phyloP scores from a whole-genome alignment of 768 basidiomycete species.

The Panaeolus cyanescens region DNA sequence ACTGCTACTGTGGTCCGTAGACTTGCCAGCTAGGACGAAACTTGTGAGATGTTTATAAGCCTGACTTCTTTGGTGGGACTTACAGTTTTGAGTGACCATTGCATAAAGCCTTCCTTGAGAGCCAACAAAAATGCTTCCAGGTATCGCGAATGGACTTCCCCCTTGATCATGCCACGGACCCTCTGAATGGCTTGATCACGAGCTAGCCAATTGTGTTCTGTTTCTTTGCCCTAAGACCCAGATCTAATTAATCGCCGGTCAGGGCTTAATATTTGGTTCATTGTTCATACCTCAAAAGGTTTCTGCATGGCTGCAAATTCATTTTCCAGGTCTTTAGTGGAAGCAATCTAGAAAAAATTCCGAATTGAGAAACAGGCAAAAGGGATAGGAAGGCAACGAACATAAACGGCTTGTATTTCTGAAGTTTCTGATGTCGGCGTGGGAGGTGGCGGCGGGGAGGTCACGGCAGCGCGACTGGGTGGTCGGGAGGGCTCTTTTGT shows the following conservation, averaged over 20 bases:
- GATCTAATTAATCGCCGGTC: constrained; percentile 1
- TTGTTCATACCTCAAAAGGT: constrained; percentile 71
- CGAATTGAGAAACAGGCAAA: neutral
- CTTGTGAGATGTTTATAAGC: constrained; percentile 5
- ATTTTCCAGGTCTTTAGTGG: constrained; percentile 78
- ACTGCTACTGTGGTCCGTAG: constrained; percentile 88
- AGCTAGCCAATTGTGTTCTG: constrained; percentile 91
- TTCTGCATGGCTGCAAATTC: constrained; percentile 83
- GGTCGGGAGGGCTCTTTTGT: constrained; percentile 55
- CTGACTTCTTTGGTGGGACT: constrained; percentile 24
- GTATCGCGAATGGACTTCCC: constrained; percentile 77
- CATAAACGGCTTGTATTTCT: constrained; percentile 69
- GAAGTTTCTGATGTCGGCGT: constrained; percentile 40
- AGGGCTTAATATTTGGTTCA: neutral
- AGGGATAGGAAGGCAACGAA: constrained; percentile 36
- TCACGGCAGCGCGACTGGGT: constrained; percentile 60
- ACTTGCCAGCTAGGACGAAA: constrained; percentile 65
- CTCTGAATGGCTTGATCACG: constrained; percentile 77
- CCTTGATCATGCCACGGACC: constrained; percentile 89
- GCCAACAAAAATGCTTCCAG: constrained; percentile 72
- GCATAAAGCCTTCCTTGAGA: constrained; percentile 78
- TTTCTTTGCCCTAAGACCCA: constrained; percentile 80
- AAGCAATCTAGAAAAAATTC: constrained; percentile 66
- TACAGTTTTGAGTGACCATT: constrained; percentile 85
- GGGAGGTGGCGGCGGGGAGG: constrained; percentile 38